Base-by-base conservation (phyloP, 2,329 filamentous ascomycete species). In the Monosporascus sp. region DNA sequence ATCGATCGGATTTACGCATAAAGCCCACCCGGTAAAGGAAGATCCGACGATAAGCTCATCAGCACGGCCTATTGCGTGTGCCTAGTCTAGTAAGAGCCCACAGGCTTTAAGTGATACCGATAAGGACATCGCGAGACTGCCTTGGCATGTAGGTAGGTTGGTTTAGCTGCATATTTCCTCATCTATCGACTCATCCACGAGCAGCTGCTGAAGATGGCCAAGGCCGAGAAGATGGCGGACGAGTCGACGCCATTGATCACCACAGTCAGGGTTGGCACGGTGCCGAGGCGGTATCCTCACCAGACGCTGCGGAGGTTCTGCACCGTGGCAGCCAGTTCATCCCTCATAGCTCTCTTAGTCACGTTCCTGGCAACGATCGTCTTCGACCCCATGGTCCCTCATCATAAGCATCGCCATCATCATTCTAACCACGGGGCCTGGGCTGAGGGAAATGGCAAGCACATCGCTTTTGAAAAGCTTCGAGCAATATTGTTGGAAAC, bases 161-260 rank as follows among this genome's bases (percentile, higher is more conserved):
- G 31, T 35, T 35, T 14, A 35, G 31, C 31, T 37, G 18, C 46
- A 51, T 43, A 38, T 20, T 50, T 41, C 14, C 37, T 43, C 11
- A 37, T 24, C 11, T 14, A 49, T 22, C 47, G 40, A 24, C n/a
- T 41, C 49, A 35, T 35, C 2, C 31, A 35, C 31, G 4, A 14
- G 11, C 9, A 35, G 11, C 31, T 14, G 31, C 31, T 58, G 55
- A 53, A 48, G 41, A 46, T 38, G 45, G 37, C 45, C 49, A 38
- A 51, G 41, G 37, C 50, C 51, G 41, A 49, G 5, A 71, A 61
- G 55, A 76, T 75, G 73, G 59, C 72, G 20, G 61, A 74, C 67
- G 86, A 90, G 73, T 76, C 74, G 53, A 88, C 85, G 49, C 87
- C 87, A 54, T 77, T 91, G 61, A 79, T 90, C 57, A 77, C 84